Conservation (phyloP, 192 early-diverging fungal genomes). For the Podila epicladia region DNA sequence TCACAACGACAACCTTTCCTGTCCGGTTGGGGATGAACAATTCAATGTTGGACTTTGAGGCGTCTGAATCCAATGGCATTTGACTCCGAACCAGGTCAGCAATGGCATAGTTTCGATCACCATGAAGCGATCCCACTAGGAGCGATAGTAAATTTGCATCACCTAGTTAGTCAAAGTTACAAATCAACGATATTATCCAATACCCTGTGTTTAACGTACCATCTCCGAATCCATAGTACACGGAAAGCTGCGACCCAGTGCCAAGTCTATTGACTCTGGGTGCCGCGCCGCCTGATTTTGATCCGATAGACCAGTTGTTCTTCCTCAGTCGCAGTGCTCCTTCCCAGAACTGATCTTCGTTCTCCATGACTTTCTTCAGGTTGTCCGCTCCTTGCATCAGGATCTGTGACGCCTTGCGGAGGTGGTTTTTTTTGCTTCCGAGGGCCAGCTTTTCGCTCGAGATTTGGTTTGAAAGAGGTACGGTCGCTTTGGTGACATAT, state of each 20-base stretch:
- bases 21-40: conserved; percentile 33
- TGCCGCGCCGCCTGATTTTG: conserved; percentile 7
- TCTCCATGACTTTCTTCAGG: conserved; percentile 31
- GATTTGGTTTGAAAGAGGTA: conserved; percentile 7
- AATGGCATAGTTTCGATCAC: conserved; percentile 17
- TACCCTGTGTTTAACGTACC: conserved; percentile 7
- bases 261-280: conserved; percentile 7
- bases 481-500: conserved; percentile 12
- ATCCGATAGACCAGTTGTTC: conserved; percentile 49
- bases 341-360: conserved; percentile 48
- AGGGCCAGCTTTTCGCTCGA: conserved; percentile 36
- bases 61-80: neutral
- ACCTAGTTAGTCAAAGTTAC: neutral
- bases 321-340: conserved; percentile 31
- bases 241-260: conserved; percentile 37
- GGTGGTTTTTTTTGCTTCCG: conserved; percentile 40
- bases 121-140: conserved; percentile 36
- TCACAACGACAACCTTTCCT: conserved; percentile 31
- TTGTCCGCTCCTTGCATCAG: conserved; percentile 43
- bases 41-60: conserved; percentile 18
- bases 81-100: conserved; percentile 33
- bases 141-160: neutral
- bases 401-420: conserved; percentile 32
- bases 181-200: neutral
- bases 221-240: conserved; percentile 46